Evolutionary conservation across 345 rosid species (phyloP).

Genomic region (Salix dunnii): DNA sequence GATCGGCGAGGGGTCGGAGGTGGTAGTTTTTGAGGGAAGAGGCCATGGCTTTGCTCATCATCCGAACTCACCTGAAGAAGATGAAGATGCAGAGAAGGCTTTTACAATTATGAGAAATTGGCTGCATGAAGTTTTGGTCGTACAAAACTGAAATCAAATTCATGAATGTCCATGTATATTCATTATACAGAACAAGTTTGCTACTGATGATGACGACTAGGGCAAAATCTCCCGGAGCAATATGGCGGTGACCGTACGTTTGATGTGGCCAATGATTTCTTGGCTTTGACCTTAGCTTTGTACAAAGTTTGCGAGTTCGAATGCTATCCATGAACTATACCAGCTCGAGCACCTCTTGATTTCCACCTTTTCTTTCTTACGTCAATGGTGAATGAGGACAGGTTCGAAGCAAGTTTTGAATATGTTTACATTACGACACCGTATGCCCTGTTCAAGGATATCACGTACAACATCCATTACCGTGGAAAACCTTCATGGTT

Average conservation of each 20-base stretch:
- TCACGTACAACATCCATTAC: too few species aligned
- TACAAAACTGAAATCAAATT: conserved; percentile 12
- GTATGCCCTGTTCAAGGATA: too few species aligned
- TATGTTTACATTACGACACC: too few species aligned
- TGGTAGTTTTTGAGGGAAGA: conserved; percentile 58
- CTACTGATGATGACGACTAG: too few species aligned
- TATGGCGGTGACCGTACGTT: too few species aligned
- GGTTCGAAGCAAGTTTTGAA: too few species aligned
- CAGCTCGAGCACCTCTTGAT: not conserved
- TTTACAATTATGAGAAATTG: conserved; percentile 64
- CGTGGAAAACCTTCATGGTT: too few species aligned
- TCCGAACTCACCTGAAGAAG: conserved; percentile 71
- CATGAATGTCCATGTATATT: not conserved
- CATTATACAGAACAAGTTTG: not conserved
- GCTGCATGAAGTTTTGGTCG: conserved; percentile 48
- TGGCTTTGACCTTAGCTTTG: not conserved
- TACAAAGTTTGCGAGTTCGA: not conserved
- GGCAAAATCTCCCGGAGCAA: too few species aligned
- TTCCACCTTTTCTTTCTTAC: too few species aligned
- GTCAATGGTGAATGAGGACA: too few species aligned
- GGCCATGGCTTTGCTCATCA: conserved; percentile 80
- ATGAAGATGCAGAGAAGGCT: conserved; percentile 72
- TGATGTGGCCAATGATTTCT: too few species aligned
- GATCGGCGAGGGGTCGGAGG: conserved; percentile 47
- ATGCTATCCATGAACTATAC: not conserved